Conservation (phyloP, 495 filamentous ascomycete species). For the Penicilliopsis zonata region DNA sequence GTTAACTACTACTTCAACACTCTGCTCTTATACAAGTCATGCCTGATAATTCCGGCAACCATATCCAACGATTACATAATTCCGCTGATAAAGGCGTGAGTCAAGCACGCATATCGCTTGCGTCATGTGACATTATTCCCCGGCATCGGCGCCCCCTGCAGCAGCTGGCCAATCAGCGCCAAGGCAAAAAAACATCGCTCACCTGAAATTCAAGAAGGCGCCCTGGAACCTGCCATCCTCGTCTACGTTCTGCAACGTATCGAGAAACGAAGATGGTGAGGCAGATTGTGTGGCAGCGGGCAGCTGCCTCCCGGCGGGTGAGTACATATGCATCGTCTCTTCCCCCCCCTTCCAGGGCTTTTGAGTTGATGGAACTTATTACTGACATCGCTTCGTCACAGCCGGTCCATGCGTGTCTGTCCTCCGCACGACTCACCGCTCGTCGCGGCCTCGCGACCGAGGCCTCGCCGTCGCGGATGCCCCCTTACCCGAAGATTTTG, state of each 20-base stretch:
- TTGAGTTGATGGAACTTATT: not conserved
- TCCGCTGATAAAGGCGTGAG: too few species aligned
- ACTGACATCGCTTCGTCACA: slow-evolving; percentile 2
- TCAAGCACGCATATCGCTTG: too few species aligned
- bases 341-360: too few species aligned
- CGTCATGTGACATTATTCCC: not conserved
- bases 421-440: slow-evolving; percentile 8
- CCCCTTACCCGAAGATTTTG: slow-evolving; percentile 53
- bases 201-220: too few species aligned
- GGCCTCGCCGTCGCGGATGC: slow-evolving; percentile 35
- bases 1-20: too few species aligned
- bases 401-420: slow-evolving; percentile 16
- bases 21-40: too few species aligned
- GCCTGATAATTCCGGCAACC: too few species aligned
- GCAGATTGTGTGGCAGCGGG: slow-evolving; percentile 22
- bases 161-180: not conserved
- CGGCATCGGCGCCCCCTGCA: not conserved
- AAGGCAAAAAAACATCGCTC: not conserved
- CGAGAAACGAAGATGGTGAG: slow-evolving; percentile 18
- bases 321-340: slow-evolving; percentile 6
- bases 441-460: slow-evolving; percentile 24
- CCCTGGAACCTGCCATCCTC: not conserved
- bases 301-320: slow-evolving; percentile 20
- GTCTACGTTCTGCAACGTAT: not conserved
- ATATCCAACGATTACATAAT: too few species aligned